These are phyloP conservation scores for Tricholoma saponaceum DNA, from an alignment of 768 basidiomycete genomes.

Conservation along the genomic window DNA sequence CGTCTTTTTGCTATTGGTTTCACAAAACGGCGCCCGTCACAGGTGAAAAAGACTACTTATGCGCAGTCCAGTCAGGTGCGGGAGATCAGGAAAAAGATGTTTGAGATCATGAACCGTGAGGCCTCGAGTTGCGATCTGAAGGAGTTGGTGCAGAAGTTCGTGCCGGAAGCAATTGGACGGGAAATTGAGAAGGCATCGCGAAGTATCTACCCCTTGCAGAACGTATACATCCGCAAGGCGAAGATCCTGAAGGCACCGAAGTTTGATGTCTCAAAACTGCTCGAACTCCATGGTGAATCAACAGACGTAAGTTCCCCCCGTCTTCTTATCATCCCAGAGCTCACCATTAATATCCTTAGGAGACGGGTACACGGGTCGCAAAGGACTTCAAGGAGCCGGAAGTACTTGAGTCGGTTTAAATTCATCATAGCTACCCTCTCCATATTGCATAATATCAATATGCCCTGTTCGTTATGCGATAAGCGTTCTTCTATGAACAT, in stretches of 20 bases:
- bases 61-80: conserved; percentile 92
- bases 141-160: conserved; percentile 97
- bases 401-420: conserved; percentile 87
- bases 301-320: conserved; percentile 67
- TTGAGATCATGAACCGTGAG: conserved; percentile 97
- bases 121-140: conserved; percentile 94
- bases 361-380: conserved; percentile 89
- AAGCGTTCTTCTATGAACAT: neutral
- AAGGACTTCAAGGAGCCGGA: conserved; percentile 99
- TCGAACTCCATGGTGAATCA: conserved; percentile 95
- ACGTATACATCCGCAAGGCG: conserved; percentile 98
- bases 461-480: neutral
- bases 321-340: conserved; percentile 5
- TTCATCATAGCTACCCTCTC: conserved; percentile 1
- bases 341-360: conserved; percentile 39
- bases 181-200: conserved; percentile 98
- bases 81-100: conserved; percentile 99
- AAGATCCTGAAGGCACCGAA: conserved; percentile 99
- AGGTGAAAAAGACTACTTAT: conserved; percentile 99
- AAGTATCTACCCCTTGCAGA: conserved; percentile 98
- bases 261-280: conserved; percentile 91
- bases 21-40: conserved; percentile 94
- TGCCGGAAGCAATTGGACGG: conserved; percentile 97
- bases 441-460: neutral
- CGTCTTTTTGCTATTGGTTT: conserved; percentile 98